phyloP scores from a whole-genome alignment of 306 rosid species.

The Prunus salicina region DNA sequence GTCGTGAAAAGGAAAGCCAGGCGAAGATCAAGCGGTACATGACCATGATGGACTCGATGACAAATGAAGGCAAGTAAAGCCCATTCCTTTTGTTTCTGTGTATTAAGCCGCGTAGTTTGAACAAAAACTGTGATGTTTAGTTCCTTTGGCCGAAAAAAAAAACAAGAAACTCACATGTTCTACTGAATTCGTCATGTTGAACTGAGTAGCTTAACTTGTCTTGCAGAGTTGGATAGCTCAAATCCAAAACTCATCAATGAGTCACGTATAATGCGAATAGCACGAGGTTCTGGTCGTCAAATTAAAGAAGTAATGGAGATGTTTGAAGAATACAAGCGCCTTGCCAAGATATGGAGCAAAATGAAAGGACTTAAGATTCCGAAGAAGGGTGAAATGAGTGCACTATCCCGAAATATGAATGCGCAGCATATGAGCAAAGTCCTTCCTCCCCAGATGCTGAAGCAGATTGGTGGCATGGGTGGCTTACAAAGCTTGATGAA shows the following conservation, averaged over 20 bases:
- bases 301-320: slow-evolving; percentile 68
- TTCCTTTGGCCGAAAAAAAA: not conserved
- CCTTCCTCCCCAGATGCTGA: slow-evolving; percentile 81
- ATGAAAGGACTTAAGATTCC: slow-evolving; percentile 84
- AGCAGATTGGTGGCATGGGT: slow-evolving; percentile 86
- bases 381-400: slow-evolving; percentile 75
- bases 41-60: slow-evolving; percentile 99
- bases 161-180: not conserved
- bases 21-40: slow-evolving; percentile 86
- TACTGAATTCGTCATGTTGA: not conserved
- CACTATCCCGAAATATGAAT: slow-evolving; percentile 71
- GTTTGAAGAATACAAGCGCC: slow-evolving; percentile 87
- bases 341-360: slow-evolving; percentile 77
- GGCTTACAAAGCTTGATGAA: slow-evolving; percentile 87
- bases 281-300: slow-evolving; percentile 77
- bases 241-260: slow-evolving; percentile 77
- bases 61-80: slow-evolving; percentile 64
- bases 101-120: not conserved
- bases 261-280: slow-evolving; percentile 76
- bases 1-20: slow-evolving; percentile 88
- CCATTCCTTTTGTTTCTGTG: not conserved
- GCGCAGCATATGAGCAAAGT: slow-evolving; percentile 86
- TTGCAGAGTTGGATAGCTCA: slow-evolving; percentile 80
- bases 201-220: slow-evolving; percentile 17
- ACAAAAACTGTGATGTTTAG: slow-evolving; percentile 2